Evolutionary conservation across 257 asterid species (phyloP).

Genomic region (Cinchona pubescens): DNA sequence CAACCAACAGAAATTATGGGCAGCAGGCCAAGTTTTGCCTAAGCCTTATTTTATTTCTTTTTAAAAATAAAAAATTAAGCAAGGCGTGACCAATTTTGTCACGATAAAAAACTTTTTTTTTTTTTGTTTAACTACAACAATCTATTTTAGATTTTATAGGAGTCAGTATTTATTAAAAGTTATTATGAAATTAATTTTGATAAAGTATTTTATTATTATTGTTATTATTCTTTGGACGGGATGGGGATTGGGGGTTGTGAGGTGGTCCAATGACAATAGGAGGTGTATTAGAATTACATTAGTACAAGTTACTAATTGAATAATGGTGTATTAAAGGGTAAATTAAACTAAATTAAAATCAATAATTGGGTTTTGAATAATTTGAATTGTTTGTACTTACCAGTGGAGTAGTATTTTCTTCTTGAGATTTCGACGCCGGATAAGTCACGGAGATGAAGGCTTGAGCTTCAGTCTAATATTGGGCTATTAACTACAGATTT

Average conservation of each 20-base stretch:
- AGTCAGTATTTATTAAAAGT: background rate
- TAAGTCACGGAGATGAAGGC: background rate
- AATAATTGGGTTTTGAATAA: background rate
- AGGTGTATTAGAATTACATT: background rate
- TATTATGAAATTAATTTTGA: background rate
- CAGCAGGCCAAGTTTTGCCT: conserved; percentile 17
- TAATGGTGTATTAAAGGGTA: background rate
- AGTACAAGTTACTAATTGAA: background rate
- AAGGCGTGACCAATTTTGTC: conserved; percentile 24
- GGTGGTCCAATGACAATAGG: background rate
- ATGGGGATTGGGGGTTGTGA: background rate
- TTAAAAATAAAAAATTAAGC: background rate
- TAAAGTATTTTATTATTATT: too few relatives aligned
- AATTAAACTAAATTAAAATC: background rate
- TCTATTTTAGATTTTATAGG: background rate
- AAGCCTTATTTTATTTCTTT: background rate
- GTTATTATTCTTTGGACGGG: background rate
- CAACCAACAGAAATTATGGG: conserved; percentile 22
- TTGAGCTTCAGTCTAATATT: background rate
- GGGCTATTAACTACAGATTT: too few relatives aligned
- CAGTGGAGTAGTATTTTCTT: background rate
- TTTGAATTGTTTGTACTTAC: conserved; percentile 5
- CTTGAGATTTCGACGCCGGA: too few relatives aligned
- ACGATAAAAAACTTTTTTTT: background rate
- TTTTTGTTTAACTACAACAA: background rate